Percentiles rank a stretch among this genome's conserved stretches.
phyloP scores from a whole-genome alignment of 2,329 filamentous ascomycete genomes.

The Didymosphaeria variabile region DNA sequence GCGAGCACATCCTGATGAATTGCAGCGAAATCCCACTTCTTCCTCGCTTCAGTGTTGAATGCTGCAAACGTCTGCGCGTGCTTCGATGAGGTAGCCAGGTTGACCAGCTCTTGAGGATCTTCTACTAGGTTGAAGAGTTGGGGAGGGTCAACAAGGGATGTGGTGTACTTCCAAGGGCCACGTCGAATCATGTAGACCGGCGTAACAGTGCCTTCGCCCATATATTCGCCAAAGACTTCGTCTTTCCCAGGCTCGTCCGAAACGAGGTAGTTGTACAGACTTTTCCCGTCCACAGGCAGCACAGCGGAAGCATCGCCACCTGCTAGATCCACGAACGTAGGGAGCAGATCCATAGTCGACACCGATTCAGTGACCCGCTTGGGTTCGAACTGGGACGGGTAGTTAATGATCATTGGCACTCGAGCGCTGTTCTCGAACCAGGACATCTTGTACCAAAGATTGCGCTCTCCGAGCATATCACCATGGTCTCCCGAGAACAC shows the following conservation, averaged over 20 bases:
- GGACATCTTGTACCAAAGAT: slow-evolving; percentile 97
- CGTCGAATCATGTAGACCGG: slow-evolving; percentile 95
- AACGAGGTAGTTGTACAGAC: slow-evolving; percentile 60
- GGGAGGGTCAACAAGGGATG: slow-evolving; percentile 81
- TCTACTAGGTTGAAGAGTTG: slow-evolving; percentile 82
- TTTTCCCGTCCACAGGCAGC: slow-evolving; percentile 86
- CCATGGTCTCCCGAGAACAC: slow-evolving; percentile 95
- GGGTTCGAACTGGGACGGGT: slow-evolving; percentile 77
- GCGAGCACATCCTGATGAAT: slow-evolving; percentile 78
- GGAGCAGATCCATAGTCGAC: slow-evolving; percentile 88
- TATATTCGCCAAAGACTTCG: slow-evolving; percentile 94
- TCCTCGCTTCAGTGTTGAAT: slow-evolving; percentile 77
- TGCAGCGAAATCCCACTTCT: slow-evolving; percentile 80
- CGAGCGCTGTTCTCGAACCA: slow-evolving; percentile 93
- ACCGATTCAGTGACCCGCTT: slow-evolving; percentile 84
- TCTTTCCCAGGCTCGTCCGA: slow-evolving; percentile 70
- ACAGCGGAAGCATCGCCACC: slow-evolving; percentile 73
- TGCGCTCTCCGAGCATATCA: slow-evolving; percentile 93
- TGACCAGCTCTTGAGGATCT: slow-evolving; percentile 80
- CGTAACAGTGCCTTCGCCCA: slow-evolving; percentile 87
- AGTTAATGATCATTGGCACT: slow-evolving; percentile 85
- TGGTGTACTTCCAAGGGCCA: slow-evolving; percentile 89
- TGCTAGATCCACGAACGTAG: slow-evolving; percentile 85
- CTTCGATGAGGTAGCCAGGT: slow-evolving; percentile 64
- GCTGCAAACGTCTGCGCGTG: slow-evolving; percentile 58